phyloP scores from a whole-genome alignment of 345 rosid species.

The Clausena lansium region DNA sequence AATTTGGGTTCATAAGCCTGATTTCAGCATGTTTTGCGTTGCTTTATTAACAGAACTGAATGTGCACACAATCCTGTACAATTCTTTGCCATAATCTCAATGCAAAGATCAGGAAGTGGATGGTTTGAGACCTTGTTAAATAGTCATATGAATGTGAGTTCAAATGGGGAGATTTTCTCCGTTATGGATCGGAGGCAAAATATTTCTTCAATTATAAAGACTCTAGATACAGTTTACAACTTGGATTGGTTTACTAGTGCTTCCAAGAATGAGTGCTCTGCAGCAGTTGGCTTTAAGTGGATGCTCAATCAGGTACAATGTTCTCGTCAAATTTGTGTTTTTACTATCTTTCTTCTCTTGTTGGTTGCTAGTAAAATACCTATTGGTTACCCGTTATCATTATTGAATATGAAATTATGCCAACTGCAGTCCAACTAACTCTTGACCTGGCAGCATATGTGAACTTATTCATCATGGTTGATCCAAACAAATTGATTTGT shows the following conservation, averaged over 20 bases:
- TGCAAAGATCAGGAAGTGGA: conserved; percentile 98
- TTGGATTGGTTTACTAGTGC: conserved; percentile 89
- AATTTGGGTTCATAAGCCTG: not conserved
- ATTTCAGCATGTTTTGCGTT: not conserved
- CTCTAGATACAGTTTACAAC: conserved; percentile 82
- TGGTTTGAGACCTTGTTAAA: conserved; percentile 97
- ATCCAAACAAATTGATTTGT: too few species aligned
- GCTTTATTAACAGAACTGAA: conserved; percentile 51
- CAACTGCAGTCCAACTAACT: not conserved
- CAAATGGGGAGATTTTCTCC: conserved; percentile 93
- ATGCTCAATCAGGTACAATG: conserved; percentile 88
- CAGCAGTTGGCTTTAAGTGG: conserved; percentile 98
- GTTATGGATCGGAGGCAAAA: conserved; percentile 61
- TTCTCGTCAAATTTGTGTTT: conserved; percentile 5
- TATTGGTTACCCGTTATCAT: not conserved
- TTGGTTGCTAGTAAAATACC: conserved; percentile 3
- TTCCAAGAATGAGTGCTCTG: conserved; percentile 94
- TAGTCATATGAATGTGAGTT: conserved; percentile 86
- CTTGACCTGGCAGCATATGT: not conserved
- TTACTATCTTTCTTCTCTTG: not conserved
- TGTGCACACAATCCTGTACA: conserved; percentile 75
- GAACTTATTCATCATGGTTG: not conserved
- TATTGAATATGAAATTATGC: not conserved
- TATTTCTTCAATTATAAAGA: conserved; percentile 53
- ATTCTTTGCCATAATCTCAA: conserved; percentile 81